These are phyloP conservation scores for Pseudoneurospora amorphoporcata DNA, from an alignment of 495 filamentous ascomycete species.

Conservation along the genomic window DNA sequence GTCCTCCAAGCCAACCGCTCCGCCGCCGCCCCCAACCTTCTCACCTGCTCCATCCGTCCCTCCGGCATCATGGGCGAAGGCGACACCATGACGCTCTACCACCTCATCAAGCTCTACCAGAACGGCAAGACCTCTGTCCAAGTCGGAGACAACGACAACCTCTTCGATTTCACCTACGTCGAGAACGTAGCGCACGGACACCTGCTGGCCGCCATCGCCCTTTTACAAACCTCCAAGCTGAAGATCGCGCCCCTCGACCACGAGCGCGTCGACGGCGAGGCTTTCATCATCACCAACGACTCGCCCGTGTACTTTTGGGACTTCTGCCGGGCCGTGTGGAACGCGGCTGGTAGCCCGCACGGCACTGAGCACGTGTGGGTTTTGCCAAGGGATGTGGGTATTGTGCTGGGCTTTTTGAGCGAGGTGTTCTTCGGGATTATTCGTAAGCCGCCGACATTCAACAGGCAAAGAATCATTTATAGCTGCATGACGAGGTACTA, in stretches of 20 bases:
- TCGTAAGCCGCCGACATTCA: conserved; percentile 68
- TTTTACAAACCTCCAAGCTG: conserved; percentile 50
- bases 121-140: conserved; percentile 66
- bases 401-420: conserved; percentile 54
- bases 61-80: conserved; percentile 89
- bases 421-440: conserved; percentile 59
- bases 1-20: conserved; percentile 77
- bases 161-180: conserved; percentile 79
- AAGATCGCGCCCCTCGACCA: conserved; percentile 53
- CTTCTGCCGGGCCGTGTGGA: conserved; percentile 71
- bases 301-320: conserved; percentile 95
- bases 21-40: conserved; percentile 45
- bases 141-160: conserved; percentile 78
- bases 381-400: conserved; percentile 52
- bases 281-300: conserved; percentile 93
- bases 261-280: conserved; percentile 83
- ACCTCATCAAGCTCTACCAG: conserved; percentile 54
- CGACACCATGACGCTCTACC: conserved; percentile 55
- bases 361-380: conserved; percentile 60
- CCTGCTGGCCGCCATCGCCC: conserved; percentile 58
- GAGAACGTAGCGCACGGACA: conserved; percentile 69
- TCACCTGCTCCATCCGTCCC: conserved; percentile 74
- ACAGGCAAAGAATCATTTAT: conserved; percentile 61
- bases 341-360: conserved; percentile 50
- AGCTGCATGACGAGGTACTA: conserved; percentile 80